Percentiles rank a stretch among this genome's conserved stretches.
These are phyloP conservation scores for Straminergon stramineum DNA, from an alignment of 225 moss, liverwort and hornwort species.

Conservation along the genomic window DNA sequence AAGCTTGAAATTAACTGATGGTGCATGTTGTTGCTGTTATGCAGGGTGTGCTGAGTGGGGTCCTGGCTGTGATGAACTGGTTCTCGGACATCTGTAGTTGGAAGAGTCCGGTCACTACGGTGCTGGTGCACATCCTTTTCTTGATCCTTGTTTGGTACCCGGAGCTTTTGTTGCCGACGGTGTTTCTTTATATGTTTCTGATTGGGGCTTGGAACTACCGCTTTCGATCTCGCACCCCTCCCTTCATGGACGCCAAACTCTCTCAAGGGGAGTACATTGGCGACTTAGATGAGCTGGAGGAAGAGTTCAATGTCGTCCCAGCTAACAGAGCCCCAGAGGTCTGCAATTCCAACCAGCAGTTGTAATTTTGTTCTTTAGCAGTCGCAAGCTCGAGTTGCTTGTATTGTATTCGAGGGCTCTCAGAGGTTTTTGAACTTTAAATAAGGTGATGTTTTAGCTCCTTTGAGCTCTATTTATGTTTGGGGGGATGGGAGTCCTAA, in stretches of 20 bases:
- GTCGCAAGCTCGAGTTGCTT: not conserved
- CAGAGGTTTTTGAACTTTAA: not conserved
- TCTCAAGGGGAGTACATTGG: conserved; percentile 86
- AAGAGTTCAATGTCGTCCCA: conserved; percentile 89
- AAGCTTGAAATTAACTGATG: not conserved
- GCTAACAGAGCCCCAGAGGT: conserved; percentile 71
- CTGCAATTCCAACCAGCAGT: not conserved
- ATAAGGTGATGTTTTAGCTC: not conserved
- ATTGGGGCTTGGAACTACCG: conserved; percentile 95
- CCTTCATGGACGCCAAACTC: conserved; percentile 87
- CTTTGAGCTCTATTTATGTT: not conserved
- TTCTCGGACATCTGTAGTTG: conserved; percentile 91
- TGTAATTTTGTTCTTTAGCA: not conserved
- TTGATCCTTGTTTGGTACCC: conserved; percentile 89
- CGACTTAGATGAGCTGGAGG: conserved; percentile 82
- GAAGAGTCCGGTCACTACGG: conserved; percentile 64
- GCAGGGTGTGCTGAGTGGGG: conserved; percentile 77
- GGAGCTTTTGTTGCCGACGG: conserved; percentile 69
- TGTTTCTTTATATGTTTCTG: conserved; percentile 85
- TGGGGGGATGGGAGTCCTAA: no score
- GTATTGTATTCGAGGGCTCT: not conserved
- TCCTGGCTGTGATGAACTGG: conserved; percentile 80
- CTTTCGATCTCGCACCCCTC: conserved; percentile 60
- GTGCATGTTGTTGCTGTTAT: not conserved
- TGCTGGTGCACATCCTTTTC: conserved; percentile 79